Base-by-base conservation (phyloP, 2,329 filamentous ascomycete genomes). In the Alternaria hordeiaustralica region DNA sequence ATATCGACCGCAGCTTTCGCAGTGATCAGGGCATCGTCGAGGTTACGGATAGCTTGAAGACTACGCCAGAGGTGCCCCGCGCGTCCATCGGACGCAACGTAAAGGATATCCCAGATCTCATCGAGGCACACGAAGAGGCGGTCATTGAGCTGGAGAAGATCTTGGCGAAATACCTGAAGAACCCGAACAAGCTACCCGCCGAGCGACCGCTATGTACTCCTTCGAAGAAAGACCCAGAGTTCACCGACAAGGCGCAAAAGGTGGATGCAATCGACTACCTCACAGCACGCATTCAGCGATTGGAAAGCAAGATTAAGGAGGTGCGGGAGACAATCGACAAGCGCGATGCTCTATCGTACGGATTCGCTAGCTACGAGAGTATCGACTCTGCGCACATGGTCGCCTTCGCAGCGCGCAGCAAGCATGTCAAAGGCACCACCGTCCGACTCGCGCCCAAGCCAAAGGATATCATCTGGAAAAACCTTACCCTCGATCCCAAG, bases 381-480 rank as follows among this genome's bases (percentile, higher is more conserved):
- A 96, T 99, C 59, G 86, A 90, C 61, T 92, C 97, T 71, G 93
- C 96, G 0, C 96, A 99, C 75, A 88, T 88, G 20, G 94, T 97
- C 66, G 96, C 94, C 11, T 97, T 92, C 80, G 87, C 90, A 10
- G 88, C 91, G 21, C 91, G 92, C 62, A 92, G 89, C 53, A 96
- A 96, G 83, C 91, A 91, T 71, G 92, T 93, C 0, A 86, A 92
- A 44, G 93, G 93, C 6, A 89, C 93, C 0, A 92, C 87, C 0
- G 88, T 99, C 59, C 85, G 83, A 6, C 85, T 98, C 13, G 94
- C 96, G 1, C 94, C 96, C 3, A 89, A 89, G 62, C 95, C 96
- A 4, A 93, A 92, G 76, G 95, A 98, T 77, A 88, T 99, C 57
- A 97, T 99, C 68, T 99, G 96, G 96, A 91, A 93, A 77, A 99